Evolutionary conservation across 306 rosid genomes (phyloP), one percentile per base, ranked within the genome.

Genomic region (Medicago ruthenica): DNA sequence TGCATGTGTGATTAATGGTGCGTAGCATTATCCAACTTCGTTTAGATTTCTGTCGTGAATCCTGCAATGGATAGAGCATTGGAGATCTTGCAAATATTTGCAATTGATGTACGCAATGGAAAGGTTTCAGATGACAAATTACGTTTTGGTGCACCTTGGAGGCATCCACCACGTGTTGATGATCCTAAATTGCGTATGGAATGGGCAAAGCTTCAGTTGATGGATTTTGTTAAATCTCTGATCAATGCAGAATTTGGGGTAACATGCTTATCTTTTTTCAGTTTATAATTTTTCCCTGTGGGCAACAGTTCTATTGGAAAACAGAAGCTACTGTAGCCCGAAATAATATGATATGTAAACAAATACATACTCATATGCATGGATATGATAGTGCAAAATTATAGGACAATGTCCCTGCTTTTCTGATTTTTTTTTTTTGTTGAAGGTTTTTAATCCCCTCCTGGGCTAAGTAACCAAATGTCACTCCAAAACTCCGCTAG

Each of bases 121-220:
- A 83, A 86, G 66, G 67, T 92, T 78, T 75, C 92, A 17, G 84
- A 90, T 77, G 98, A 92, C 65, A 82, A 18, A 84, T 81, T 96
- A 79, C 92, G 97, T 44, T 90, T 92, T 83, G 99, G 98, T 31
- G 97, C 99, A 67, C 93, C 99, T 70, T 96, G 99, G 99, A 92
- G 98, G 87, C 93, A 90, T 86, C 98, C 98, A 20, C 99, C 99
- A 39, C 74, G 81, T 3, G 76, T 70, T 60, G 87, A 82, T 70
- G 89, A 92, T 45, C 88, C 93, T 44, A 76, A 81, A 77, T 76
- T 85, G 82, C 55, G 67, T 78, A 60, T 21, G 84, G 82, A 86
- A 72, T 96, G 99, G 98, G 97, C 97, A 75, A 96, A 82, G 86
- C 85, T 90, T 84, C 99, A 92, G 70, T 80, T 96, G 83, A 88